Base-by-base conservation (phyloP, 163 green algal species). In the Smithsoniella earleae region DNA sequence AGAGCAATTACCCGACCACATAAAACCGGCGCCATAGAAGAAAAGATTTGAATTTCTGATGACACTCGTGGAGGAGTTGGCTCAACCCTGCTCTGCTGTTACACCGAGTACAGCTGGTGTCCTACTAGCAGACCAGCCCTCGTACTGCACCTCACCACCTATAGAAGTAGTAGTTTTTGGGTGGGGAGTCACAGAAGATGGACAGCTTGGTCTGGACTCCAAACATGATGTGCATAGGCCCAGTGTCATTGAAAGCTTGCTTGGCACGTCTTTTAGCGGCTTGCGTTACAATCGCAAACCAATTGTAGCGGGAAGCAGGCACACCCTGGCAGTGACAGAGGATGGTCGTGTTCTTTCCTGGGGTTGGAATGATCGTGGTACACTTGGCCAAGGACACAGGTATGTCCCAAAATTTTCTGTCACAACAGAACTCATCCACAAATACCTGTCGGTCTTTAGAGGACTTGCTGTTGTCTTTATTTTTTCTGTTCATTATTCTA, bases 361-460 rank as follows among this genome's bases (percentile, higher is more conserved):
- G 85, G 89, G 91, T 36, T 96, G 90, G 90, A 95, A 96, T 75
- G 89, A 87, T 22, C 80, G 90, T 2, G 87, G 85, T 65, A 93
- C 89, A 1, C 80, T 96, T 46, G 90, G 90, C 0, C 84, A 88
- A 36, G 87, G 90, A 8, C 86, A 96, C 79, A 73, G 80, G 75
- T 79, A 75, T n/a, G n/a, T n/a, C n/a, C n/a, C n/a, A n/a, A n/a
- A n/a, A n/a, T n/a, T n/a, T n/a, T n/a, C n/a, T n/a, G n/a, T n/a
- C n/a, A n/a, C n/a, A n/a, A n/a, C n/a, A n/a, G n/a, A n/a, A n/a
- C n/a, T n/a, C n/a, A n/a, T n/a, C n/a, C n/a, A n/a, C n/a, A n/a
- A n/a, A n/a, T n/a, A n/a, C n/a, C n/a, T n/a, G n/a, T n/a, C n/a
- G n/a, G n/a, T n/a, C n/a, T n/a, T n/a, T n/a, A n/a, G n/a, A n/a